phyloP scores from a whole-genome alignment of 129 eudicot species.

The Helichrysum umbraculigerum region DNA sequence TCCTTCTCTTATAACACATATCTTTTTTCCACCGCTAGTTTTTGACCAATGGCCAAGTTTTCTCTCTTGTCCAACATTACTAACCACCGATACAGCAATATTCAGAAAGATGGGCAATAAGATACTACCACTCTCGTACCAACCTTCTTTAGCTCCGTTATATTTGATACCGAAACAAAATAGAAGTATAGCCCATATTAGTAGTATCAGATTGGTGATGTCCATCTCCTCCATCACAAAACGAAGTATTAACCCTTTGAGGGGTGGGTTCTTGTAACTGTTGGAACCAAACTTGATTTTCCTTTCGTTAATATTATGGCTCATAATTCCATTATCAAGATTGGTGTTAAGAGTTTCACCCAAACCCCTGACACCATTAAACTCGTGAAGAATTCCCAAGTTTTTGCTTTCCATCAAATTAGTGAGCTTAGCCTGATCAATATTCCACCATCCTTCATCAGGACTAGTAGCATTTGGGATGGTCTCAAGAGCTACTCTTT shows the following conservation, averaged over 20 bases:
- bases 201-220: slow-evolving; percentile 59
- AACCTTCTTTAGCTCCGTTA: slow-evolving; percentile 60
- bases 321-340: slow-evolving; percentile 45
- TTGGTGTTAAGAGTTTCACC: slow-evolving; percentile 47
- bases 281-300: slow-evolving; percentile 51
- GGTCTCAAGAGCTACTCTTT: too few relatives aligned
- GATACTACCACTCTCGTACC: slow-evolving; percentile 88
- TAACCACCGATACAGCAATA: slow-evolving; percentile 54
- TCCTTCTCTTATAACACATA: slow-evolving; percentile 55
- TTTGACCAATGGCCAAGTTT: slow-evolving; percentile 69
- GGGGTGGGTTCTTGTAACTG: slow-evolving; percentile 57
- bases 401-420: too few relatives aligned
- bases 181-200: slow-evolving; percentile 60
- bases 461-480: too few relatives aligned
- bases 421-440: too few relatives aligned
- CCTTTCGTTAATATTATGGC: slow-evolving; percentile 34
- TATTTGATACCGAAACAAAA: slow-evolving; percentile 65
- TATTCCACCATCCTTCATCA: too few relatives aligned
- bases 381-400: not conserved
- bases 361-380: slow-evolving; percentile 52
- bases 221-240: slow-evolving; percentile 64
- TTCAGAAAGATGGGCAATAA: slow-evolving; percentile 67
- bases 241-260: slow-evolving; percentile 46
- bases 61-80: slow-evolving; percentile 72
- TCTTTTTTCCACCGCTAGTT: slow-evolving; percentile 51